These are phyloP conservation scores for Picochlorum sp. DNA, from an alignment of 139 green algal species.

Conservation along the genomic window DNA sequence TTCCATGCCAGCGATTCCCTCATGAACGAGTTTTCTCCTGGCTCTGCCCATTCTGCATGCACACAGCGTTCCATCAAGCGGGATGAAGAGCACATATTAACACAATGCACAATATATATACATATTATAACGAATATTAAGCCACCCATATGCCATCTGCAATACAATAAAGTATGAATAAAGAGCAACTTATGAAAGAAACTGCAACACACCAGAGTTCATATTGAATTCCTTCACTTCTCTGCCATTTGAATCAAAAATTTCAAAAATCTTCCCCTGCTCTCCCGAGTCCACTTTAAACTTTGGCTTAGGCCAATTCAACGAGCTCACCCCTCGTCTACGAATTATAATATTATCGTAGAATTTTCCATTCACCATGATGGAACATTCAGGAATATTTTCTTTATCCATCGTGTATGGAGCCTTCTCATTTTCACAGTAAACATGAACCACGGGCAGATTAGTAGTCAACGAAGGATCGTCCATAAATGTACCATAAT, in stretches of 20 bases:
- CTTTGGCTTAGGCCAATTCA: slow-evolving; percentile 73
- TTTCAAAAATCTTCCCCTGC: slow-evolving; percentile 19
- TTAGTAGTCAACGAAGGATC: slow-evolving; percentile 3
- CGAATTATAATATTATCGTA: slow-evolving; percentile 44
- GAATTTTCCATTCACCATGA: slow-evolving; percentile 40
- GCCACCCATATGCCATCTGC: not conserved
- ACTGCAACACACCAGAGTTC: too few relatives aligned
- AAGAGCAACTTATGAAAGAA: too few relatives aligned
- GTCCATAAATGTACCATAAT: slow-evolving; percentile 27
- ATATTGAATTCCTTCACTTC: slow-evolving; percentile 11
- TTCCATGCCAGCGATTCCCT: slow-evolving; percentile 37
- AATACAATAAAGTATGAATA: not conserved
- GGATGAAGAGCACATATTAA: not conserved
- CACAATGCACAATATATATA: not conserved
- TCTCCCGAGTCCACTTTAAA: slow-evolving; percentile 42
- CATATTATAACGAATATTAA: slow-evolving; percentile 4
- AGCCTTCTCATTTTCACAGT: slow-evolving; percentile 15
- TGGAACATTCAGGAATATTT: slow-evolving; percentile 6
- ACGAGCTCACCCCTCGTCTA: slow-evolving; percentile 9
- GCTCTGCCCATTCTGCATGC: slow-evolving; percentile 49
- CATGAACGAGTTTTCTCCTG: slow-evolving; percentile 75
- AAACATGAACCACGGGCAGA: slow-evolving; percentile 30
- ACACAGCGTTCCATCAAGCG: not conserved
- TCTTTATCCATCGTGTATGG: slow-evolving; percentile 9
- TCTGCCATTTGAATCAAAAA: not conserved